Evolutionary conservation across 2,329 filamentous ascomycete genomes (phyloP).

Genomic region (Fusarium coffeatum): DNA sequence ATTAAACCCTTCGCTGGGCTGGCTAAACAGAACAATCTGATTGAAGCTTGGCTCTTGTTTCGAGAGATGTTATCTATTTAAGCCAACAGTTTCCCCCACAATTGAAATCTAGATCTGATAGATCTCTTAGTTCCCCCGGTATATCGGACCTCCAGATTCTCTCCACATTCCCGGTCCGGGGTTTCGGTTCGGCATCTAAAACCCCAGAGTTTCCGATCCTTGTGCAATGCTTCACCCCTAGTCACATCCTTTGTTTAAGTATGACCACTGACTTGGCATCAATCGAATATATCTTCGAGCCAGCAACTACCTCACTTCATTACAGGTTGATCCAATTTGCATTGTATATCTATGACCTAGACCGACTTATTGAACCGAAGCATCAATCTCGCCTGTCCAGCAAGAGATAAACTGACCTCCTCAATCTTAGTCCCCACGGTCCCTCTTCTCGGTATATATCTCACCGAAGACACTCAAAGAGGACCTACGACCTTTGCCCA

Average conservation of each 20-base stretch:
- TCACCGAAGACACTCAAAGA: neutral
- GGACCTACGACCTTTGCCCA: conserved; percentile 15
- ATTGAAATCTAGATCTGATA: neutral
- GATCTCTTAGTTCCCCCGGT: neutral
- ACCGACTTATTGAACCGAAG: neutral
- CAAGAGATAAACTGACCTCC: neutral
- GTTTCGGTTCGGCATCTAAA: conserved; percentile 11
- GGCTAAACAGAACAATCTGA: neutral
- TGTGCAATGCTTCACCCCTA: no score
- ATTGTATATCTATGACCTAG: no score
- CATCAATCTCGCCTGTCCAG: no score
- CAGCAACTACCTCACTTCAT: no score
- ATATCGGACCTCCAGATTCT: neutral
- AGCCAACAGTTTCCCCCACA: neutral
- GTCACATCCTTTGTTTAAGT: no score
- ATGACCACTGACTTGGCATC: neutral
- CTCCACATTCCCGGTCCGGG: conserved; percentile 18
- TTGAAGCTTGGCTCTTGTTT: neutral
- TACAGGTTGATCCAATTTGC: no score
- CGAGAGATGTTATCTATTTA: neutral
- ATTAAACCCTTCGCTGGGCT: neutral
- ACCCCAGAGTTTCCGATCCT: neutral
- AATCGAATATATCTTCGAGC: neutral
- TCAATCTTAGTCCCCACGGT: neutral
- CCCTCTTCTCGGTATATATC: neutral